Percentiles rank a stretch among this genome's conserved stretches.
Evolutionary conservation across 2,329 filamentous ascomycete genomes (phyloP).

Genomic region (Aureobasidium mangrovei): DNA sequence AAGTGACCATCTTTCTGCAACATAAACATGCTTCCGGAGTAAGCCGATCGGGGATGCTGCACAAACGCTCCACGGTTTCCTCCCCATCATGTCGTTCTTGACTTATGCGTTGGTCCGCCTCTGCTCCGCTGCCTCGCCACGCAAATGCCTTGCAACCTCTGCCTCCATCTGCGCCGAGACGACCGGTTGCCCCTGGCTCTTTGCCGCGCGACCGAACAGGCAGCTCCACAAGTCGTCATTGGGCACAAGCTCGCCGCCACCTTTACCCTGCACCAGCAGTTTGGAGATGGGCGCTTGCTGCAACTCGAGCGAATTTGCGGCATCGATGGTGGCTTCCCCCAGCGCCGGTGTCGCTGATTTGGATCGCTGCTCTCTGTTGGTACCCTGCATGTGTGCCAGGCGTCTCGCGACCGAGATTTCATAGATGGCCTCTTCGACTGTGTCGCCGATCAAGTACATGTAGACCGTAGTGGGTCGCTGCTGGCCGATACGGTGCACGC

Average conservation of each 20-base stretch:
- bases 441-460: constrained; percentile 86
- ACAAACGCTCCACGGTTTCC: too few species aligned
- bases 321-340: constrained; percentile 60
- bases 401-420: constrained; percentile 72
- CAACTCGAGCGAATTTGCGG: constrained; percentile 75
- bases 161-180: constrained; percentile 25
- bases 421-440: constrained; percentile 88
- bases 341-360: constrained; percentile 29
- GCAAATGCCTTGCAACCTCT: constrained; percentile 43
- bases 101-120: constrained; percentile 21
- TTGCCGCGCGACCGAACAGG: constrained; percentile 57
- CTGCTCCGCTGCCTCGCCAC: constrained; percentile 47
- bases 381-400: constrained; percentile 59
- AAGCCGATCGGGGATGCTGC: too few species aligned
- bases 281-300: constrained; percentile 62
- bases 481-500: constrained; percentile 92
- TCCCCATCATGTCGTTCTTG: too few species aligned
- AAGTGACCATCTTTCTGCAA: too few species aligned
- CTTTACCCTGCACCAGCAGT: constrained; percentile 60
- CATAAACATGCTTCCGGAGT: too few species aligned
- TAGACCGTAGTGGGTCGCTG: constrained; percentile 81
- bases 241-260: constrained; percentile 70
- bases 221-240: constrained; percentile 81
- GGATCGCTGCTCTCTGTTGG: constrained; percentile 23
- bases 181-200: constrained; percentile 18